Base-by-base conservation (phyloP, 23 red algal genomes). In the Gracilaria vermiculophylla region DNA sequence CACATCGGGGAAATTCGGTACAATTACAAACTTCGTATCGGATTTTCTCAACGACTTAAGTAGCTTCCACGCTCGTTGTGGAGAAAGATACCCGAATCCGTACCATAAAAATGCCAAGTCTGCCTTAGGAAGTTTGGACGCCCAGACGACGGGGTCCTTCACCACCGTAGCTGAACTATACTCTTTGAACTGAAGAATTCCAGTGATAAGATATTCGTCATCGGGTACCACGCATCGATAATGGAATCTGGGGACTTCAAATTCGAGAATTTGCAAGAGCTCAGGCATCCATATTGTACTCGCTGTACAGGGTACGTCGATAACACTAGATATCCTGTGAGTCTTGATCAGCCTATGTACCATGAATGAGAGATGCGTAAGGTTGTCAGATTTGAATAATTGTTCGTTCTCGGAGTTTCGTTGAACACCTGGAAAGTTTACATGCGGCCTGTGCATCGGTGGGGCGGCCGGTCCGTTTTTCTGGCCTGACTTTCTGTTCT, bases 201-300 rank as follows among this genome's bases (percentile, higher is more conserved):
- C 81, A 60, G 33, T 57, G 12, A 78, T 43, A 43, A 83, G 79
- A 49, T 80, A 62, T 16, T 78, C 53, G 15, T 76, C 72, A 62
- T 83, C 73, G 20, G 78, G 80, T 20, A 77, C 80, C 31, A 94
- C 69, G 37, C 92, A 94, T 17, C 64, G 77, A 70, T 87, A 94
- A 42, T 79, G 82, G 54, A 94, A 94, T 14, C 58, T 44, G 5
- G 92, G 92, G 24, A 87, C 50, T 41, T 87, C 82, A 62, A 80
- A 94, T 42, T 94, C 92, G 12, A 94, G 80, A 10, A 60, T 64
- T 19, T 65, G 39, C 16, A 94, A 41, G 1, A 94, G 21, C 10
- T 65, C 69, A 52, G 92, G 92, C 83, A 94, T 94, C 92, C 92
- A 94, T 37, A 47, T 25, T 27, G 55, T 69, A 53, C 84, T 79